Evolutionary conservation across 2,329 filamentous ascomycete genomes (phyloP).

Genomic region (Colletotrichum salicis): DNA sequence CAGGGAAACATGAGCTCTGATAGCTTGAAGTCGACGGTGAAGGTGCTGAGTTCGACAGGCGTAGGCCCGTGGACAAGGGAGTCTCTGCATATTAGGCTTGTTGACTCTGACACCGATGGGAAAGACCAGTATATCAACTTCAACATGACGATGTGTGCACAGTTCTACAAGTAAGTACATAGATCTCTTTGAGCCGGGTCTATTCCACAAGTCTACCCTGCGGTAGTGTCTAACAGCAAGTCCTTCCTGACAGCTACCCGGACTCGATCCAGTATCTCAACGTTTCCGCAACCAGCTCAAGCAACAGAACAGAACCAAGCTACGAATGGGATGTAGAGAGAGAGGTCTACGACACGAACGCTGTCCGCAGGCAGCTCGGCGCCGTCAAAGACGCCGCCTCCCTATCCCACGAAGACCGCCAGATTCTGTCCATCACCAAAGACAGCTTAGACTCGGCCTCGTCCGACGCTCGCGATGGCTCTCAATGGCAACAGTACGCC

Average conservation of each 20-base stretch:
- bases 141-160: background rate
- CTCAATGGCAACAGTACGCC: background rate
- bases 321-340: background rate
- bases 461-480: background rate
- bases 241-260: background rate
- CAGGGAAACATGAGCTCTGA: background rate
- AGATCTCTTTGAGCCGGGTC: too few species aligned
- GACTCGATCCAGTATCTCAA: background rate
- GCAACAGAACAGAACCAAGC: conserved; percentile 8
- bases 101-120: background rate
- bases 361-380: background rate
- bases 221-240: background rate
- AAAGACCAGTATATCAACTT: background rate
- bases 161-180: background rate
- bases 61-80: background rate
- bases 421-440: background rate
- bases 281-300: background rate
- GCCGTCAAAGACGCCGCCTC: background rate
- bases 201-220: too few species aligned
- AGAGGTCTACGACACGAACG: background rate
- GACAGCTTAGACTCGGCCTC: background rate
- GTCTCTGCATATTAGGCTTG: background rate
- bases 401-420: background rate
- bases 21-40: background rate
- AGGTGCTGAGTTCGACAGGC: background rate